A percentile compares a stretch with the other conserved stretches of the same genome.
Conservation (phyloP, 768 basidiomycete species). For the Collybiopsis confluens region DNA sequence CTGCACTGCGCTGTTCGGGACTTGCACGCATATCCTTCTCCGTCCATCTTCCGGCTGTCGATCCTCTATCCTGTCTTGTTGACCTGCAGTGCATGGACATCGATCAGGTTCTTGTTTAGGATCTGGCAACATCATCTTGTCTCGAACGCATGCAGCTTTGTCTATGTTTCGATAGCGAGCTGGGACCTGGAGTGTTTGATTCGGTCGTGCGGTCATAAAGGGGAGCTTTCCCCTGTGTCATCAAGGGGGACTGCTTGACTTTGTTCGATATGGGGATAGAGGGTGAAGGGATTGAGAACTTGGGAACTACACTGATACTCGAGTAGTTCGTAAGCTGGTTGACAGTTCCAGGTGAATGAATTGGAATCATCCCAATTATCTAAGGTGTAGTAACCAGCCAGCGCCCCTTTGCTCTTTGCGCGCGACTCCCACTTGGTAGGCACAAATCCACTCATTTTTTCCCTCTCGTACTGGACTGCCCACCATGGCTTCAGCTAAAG, state of each 20-base stretch:
- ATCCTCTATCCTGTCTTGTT: neutral
- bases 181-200: neutral
- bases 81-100: neutral
- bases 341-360: too few relatives aligned
- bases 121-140: neutral
- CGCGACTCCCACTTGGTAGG: neutral
- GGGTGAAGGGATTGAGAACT: too few relatives aligned
- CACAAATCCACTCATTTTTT: too few relatives aligned
- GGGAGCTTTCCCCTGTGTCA: too few relatives aligned
- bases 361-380: too few relatives aligned
- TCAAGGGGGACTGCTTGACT: too few relatives aligned
- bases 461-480: neutral
- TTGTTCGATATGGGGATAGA: too few relatives aligned
- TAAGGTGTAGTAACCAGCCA: too few relatives aligned
- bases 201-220: too few relatives aligned
- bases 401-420: too few relatives aligned
- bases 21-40: neutral
- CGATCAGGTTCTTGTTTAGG: neutral
- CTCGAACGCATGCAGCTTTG: neutral
- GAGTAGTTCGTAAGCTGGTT: too few relatives aligned
- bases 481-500: slow-evolving; percentile 37
- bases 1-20: neutral
- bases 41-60: neutral
- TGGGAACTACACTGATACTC: too few relatives aligned
- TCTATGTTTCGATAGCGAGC: neutral